Evolutionary conservation across 2,329 filamentous ascomycete species (phyloP).

Genomic region (Drechslerella coelobrocha): DNA sequence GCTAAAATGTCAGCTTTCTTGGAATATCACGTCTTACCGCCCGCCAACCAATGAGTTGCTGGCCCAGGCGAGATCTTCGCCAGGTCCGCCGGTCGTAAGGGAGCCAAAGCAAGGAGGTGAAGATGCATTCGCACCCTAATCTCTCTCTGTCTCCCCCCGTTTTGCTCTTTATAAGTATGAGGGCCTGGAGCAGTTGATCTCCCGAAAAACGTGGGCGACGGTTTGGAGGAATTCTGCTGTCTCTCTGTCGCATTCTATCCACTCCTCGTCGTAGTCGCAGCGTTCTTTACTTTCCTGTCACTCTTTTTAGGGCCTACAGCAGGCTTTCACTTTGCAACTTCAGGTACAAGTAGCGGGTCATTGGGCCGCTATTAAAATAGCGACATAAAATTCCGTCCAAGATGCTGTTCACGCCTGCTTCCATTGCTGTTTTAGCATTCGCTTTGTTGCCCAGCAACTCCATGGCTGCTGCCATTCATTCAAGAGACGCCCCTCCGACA

Average conservation of each 20-base stretch:
- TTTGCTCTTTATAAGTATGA: constrained; percentile 27
- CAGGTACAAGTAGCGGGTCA: neutral
- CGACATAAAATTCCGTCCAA: neutral
- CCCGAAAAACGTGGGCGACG: constrained; percentile 36
- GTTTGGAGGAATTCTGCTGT: constrained; percentile 11
- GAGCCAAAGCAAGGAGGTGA: constrained; percentile 43
- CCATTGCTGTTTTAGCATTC: constrained; percentile 23
- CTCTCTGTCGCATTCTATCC: constrained; percentile 10
- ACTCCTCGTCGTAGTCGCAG: neutral
- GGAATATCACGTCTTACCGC: constrained; percentile 15
- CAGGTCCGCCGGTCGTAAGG: constrained; percentile 3
- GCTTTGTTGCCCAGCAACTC: constrained; percentile 28
- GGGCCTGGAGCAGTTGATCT: constrained; percentile 31
- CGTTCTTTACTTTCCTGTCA: neutral
- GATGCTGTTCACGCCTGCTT: constrained; percentile 35
- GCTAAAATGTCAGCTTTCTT: constrained; percentile 31
- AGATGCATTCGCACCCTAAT: constrained; percentile 15
- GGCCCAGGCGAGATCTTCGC: constrained; percentile 30
- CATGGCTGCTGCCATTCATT: constrained; percentile 27
- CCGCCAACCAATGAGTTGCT: constrained; percentile 25
- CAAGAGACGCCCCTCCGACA: constrained; percentile 14
- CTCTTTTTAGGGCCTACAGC: constrained; percentile 1
- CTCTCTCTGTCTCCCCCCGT: constrained; percentile 16
- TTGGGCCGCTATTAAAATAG: neutral
- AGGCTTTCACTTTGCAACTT: neutral